Evolutionary conservation across 257 asterid species (phyloP).

Genomic region (Solanum clarkiae): DNA sequence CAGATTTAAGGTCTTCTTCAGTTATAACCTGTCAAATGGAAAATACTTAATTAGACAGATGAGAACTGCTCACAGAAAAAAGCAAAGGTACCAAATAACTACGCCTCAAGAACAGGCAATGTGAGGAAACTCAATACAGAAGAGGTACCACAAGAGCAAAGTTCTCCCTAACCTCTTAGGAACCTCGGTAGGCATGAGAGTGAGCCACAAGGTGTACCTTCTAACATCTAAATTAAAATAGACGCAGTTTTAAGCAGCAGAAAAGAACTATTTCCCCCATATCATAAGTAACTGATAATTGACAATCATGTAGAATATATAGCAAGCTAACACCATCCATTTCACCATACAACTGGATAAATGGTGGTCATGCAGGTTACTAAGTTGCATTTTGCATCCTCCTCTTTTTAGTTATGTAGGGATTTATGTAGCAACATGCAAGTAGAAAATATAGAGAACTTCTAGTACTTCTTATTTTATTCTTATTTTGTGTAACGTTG

Average conservation of each 20-base stretch:
- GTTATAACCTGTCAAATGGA: constrained; percentile 41
- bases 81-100: neutral
- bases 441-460: neutral
- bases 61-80: neutral
- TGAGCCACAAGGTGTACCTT: neutral
- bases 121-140: neutral
- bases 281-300: neutral
- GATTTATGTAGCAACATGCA: neutral
- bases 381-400: neutral
- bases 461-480: neutral
- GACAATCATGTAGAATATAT: neutral
- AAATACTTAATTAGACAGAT: neutral
- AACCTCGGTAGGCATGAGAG: neutral
- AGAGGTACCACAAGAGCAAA: neutral
- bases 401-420: neutral
- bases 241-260: neutral
- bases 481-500: neutral
- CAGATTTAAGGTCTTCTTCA: constrained; percentile 67
- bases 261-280: neutral
- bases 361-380: neutral
- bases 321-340: neutral
- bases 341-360: neutral
- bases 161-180: neutral
- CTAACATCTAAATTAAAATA: neutral
- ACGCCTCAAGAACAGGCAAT: neutral